Evolutionary conservation across 1,139 yeast species (phyloP).

Genomic region (Candida sanyaensis): DNA sequence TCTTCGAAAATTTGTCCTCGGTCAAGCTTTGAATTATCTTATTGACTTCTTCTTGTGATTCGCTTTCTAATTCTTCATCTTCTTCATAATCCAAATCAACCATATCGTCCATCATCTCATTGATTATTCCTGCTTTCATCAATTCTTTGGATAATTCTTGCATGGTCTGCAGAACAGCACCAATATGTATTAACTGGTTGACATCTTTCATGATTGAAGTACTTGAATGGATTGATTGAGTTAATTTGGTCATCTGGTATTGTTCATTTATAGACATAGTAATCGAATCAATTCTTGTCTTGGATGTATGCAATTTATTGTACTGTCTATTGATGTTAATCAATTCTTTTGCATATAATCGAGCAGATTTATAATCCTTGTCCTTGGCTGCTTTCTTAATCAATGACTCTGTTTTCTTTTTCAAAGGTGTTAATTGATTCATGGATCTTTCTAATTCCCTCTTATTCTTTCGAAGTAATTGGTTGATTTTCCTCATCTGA

Average conservation of each 20-base stretch:
- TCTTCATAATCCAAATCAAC: slow-evolving; percentile 64
- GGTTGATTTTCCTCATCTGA: slow-evolving; percentile 78
- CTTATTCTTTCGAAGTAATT: slow-evolving; percentile 78
- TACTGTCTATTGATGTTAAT: slow-evolving; percentile 75
- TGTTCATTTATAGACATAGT: slow-evolving; percentile 91
- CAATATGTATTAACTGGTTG: slow-evolving; percentile 72
- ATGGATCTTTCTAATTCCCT: slow-evolving; percentile 77
- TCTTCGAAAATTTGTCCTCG: slow-evolving; percentile 43
- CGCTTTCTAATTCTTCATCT: slow-evolving; percentile 65
- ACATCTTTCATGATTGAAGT: slow-evolving; percentile 89
- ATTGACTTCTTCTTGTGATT: slow-evolving; percentile 68
- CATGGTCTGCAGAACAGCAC: slow-evolving; percentile 83
- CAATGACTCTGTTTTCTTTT: slow-evolving; percentile 72
- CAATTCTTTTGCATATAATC: slow-evolving; percentile 79
- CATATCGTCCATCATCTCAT: slow-evolving; percentile 94
- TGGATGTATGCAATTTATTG: slow-evolving; percentile 72
- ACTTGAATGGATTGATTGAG: slow-evolving; percentile 78
- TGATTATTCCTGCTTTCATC: slow-evolving; percentile 88
- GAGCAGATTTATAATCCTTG: slow-evolving; percentile 74
- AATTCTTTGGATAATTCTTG: slow-evolving; percentile 84
- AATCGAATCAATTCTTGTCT: slow-evolving; percentile 84
- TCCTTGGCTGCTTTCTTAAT: slow-evolving; percentile 78
- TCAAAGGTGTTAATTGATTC: slow-evolving; percentile 65
- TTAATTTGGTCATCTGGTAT: slow-evolving; percentile 80
- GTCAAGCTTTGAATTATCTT: slow-evolving; percentile 49